Evolutionary conservation across 2,329 filamentous ascomycete species (phyloP), one percentile per base, ranked within the genome.

Genomic region (Xylariaceae sp.): DNA sequence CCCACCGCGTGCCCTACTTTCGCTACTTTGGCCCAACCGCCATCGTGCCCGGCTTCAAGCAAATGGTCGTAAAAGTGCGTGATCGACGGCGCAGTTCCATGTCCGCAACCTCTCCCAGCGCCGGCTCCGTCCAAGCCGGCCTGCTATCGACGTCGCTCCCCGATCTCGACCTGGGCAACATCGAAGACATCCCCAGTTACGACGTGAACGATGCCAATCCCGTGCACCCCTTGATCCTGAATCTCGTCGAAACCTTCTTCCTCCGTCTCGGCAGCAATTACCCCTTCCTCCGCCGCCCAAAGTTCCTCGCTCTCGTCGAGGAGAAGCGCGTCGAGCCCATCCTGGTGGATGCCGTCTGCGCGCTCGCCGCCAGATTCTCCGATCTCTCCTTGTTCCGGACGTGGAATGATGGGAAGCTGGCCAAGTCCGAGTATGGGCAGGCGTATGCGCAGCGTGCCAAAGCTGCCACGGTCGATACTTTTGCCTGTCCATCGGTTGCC

Each of bases 21-120:
- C 80, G 91, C 57, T 95, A 94, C 71, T 94, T 95, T 67, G 91
- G 90, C 0, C 89, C 89, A 0, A 95, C 91, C 1, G 91, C 90
- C 59, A 95, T 95, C 65, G 89, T 94, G 50, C 90, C 90, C 1
- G 90, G 90, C 27, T 95, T 91, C 73, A 95, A 95, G 71, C 89
- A 95, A 70, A 95, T 95, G 89, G 88, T 95, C 30, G 85, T 88
- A 55, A 85, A 87, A 51, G 83, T 91, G 32, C 80, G 85, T 55
- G 84, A 87, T 56, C 76, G 83, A 56, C 79, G 84, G 29, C 78
- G 79, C 29, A 84, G 84, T 49, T 85, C 82, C 19, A 79, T 81
- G 46, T 81, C 83, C 0, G 75, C 71, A 6, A 73, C 76, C 0
- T 82, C 80, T 0, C 77, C 80, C 0, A 66, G 74, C 26, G 77